Conservation (phyloP, 169 alveolate species). For the Plasmodium falciparum region DNA sequence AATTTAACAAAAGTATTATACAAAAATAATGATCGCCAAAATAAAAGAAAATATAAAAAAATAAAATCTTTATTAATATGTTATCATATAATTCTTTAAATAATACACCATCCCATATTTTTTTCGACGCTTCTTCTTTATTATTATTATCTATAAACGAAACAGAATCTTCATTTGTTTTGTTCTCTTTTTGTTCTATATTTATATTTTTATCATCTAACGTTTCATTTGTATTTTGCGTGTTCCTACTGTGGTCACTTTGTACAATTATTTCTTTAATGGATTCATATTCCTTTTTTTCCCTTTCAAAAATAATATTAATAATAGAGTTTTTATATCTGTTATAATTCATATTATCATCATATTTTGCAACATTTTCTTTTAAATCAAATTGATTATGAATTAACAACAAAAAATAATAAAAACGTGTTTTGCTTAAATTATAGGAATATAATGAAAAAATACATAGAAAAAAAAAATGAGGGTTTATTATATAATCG, state of each 20-base stretch:
- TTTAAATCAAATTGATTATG: slow-evolving; percentile 36
- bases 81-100: slow-evolving; percentile 67
- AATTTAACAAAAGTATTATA: slow-evolving; percentile 45
- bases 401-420: slow-evolving; percentile 62
- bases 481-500: slow-evolving; percentile 46
- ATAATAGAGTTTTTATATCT: slow-evolving; percentile 22
- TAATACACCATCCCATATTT: slow-evolving; percentile 8
- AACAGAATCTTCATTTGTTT: slow-evolving; percentile 3
- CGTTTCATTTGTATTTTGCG: slow-evolving; percentile 7
- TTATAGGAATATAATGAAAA: slow-evolving; percentile 67
- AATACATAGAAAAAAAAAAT: slow-evolving; percentile 64
- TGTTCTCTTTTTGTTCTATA: slow-evolving; percentile 19
- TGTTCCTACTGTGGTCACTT: slow-evolving; percentile 2
- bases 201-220: slow-evolving; percentile 8
- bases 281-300: slow-evolving; percentile 60
- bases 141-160: too few relatives aligned
- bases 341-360: slow-evolving; percentile 39
- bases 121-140: slow-evolving; percentile 7
- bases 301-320: slow-evolving; percentile 64
- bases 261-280: slow-evolving; percentile 36
- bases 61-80: slow-evolving; percentile 30
- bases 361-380: slow-evolving; percentile 39
- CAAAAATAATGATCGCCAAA: slow-evolving; percentile 72
- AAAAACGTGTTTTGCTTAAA: slow-evolving; percentile 68
- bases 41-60: slow-evolving; percentile 70